phyloP scores from a whole-genome alignment of 1,139 yeast species.

The Hanseniaspora sp. region DNA sequence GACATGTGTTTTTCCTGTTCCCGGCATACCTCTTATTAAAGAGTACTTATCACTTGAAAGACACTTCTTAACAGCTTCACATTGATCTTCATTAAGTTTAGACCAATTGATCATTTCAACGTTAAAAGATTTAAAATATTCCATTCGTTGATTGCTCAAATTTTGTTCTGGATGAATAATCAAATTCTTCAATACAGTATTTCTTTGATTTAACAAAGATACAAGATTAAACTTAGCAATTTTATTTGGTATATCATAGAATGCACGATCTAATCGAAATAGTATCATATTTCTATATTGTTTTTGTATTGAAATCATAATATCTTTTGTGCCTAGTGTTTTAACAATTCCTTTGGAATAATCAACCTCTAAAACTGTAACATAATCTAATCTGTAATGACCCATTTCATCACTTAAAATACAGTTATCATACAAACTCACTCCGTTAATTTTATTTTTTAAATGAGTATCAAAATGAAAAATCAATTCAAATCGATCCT shows the following conservation, averaged over 20 bases:
- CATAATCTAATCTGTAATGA: conserved; percentile 62
- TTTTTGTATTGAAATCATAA: conserved; percentile 35
- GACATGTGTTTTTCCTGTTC: conserved; percentile 94
- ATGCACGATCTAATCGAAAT: conserved; percentile 73
- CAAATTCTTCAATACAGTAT: conserved; percentile 26
- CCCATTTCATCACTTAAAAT: conserved; percentile 73
- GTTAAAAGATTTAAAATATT: not conserved
- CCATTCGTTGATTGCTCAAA: not conserved
- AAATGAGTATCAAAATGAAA: conserved; percentile 15
- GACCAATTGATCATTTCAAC: conserved; percentile 17
- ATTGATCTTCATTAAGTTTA: conserved; percentile 57
- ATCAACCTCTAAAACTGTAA: conserved; percentile 40
- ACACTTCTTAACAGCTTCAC: conserved; percentile 53
- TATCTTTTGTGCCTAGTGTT: conserved; percentile 41
- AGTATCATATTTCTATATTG: conserved; percentile 16
- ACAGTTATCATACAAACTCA: conserved; percentile 27
- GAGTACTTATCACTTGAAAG: conserved; percentile 63
- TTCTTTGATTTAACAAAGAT: conserved; percentile 44
- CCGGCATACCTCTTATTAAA: conserved; percentile 91
- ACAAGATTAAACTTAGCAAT: conserved; percentile 66
- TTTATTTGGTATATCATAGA: conserved; percentile 62
- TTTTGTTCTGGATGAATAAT: conserved; percentile 55
- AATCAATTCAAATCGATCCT: conserved; percentile 15
- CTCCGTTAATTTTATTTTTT: conserved; percentile 16
- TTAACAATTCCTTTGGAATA: conserved; percentile 29